Conservation (phyloP, 2,329 filamentous ascomycete species). For the Aureobasidium namibiae region DNA sequence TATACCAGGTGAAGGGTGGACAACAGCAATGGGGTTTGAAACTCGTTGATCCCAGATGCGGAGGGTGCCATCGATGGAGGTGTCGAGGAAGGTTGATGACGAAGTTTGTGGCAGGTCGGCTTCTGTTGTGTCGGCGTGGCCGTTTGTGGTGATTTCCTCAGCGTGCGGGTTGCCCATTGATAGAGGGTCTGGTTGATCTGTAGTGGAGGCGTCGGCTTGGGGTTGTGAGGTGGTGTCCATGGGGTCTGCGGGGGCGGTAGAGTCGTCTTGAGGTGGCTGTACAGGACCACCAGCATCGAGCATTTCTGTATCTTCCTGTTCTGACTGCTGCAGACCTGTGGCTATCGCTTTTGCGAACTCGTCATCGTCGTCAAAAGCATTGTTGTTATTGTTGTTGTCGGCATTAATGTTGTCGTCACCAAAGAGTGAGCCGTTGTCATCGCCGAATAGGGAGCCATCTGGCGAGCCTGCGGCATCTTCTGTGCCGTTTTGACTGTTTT, state of each 20-base stretch:
- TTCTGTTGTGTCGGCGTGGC: constrained; percentile 20
- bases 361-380: constrained; percentile 61
- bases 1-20: constrained; percentile 63
- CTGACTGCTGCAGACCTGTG: constrained; percentile 35
- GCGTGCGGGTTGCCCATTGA: constrained; percentile 45
- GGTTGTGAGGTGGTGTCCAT: constrained; percentile 6
- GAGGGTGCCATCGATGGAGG: constrained; percentile 77
- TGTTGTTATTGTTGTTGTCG: constrained; percentile 40
- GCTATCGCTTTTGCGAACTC: constrained; percentile 71
- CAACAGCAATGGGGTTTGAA: constrained; percentile 67
- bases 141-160: constrained; percentile 32
- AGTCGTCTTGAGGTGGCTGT: constrained; percentile 28
- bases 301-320: constrained; percentile 35
- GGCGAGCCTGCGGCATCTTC: constrained; percentile 57
- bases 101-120: constrained; percentile 44
- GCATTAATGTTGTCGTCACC: constrained; percentile 61
- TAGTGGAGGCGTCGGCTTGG: constrained; percentile 8
- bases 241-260: not conserved
- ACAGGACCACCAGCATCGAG: constrained; percentile 36
- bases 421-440: constrained; percentile 68
- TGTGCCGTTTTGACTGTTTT: constrained; percentile 31
- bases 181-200: not conserved
- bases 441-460: constrained; percentile 75
- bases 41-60: constrained; percentile 89
- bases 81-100: constrained; percentile 76